phyloP scores from a whole-genome alignment of 2,329 filamentous ascomycete genomes.

The Blastomyces gilchristii region DNA sequence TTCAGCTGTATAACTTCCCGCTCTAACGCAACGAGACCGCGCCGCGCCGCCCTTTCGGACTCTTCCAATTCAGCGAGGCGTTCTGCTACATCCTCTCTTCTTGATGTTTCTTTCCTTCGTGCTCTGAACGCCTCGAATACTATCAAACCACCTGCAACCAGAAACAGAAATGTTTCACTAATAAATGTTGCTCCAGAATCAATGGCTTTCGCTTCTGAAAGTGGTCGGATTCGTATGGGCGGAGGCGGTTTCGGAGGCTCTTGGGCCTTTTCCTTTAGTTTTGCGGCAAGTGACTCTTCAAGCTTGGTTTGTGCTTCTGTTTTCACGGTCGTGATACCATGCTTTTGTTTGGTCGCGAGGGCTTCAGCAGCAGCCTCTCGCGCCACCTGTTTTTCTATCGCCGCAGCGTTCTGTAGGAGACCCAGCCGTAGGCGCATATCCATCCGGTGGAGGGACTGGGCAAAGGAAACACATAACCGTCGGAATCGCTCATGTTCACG shows the following conservation, averaged over 20 bases:
- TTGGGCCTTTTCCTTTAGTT: conserved; percentile 32
- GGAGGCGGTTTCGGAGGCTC: conserved; percentile 40
- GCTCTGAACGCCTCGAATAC: conserved; percentile 53
- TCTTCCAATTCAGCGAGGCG: conserved; percentile 49
- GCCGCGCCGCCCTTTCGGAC: conserved; percentile 33
- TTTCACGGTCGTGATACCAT: conserved; percentile 49
- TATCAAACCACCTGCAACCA: conserved; percentile 53
- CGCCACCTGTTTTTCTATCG: conserved; percentile 35
- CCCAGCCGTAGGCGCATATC: conserved; percentile 60
- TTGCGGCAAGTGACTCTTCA: conserved; percentile 41
- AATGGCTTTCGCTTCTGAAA: conserved; percentile 58
- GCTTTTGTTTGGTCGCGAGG: conserved; percentile 44
- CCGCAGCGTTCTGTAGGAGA: conserved; percentile 51
- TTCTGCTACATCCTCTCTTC: conserved; percentile 51
- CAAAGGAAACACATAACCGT: conserved; percentile 49
- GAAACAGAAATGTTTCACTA: conserved; percentile 56
- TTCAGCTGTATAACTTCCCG: conserved; percentile 36
- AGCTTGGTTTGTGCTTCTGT: conserved; percentile 51
- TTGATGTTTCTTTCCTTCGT: conserved; percentile 49
- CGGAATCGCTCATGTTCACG: conserved; percentile 59
- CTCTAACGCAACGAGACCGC: conserved; percentile 36
- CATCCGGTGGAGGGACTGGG: conserved; percentile 53
- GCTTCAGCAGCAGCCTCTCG: conserved; percentile 46
- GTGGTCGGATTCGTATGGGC: conserved; percentile 49
- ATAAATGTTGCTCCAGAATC: conserved; percentile 61